These are phyloP conservation scores for Fragaria iinumae DNA, from an alignment of 306 rosid genomes.

Conservation along the genomic window DNA sequence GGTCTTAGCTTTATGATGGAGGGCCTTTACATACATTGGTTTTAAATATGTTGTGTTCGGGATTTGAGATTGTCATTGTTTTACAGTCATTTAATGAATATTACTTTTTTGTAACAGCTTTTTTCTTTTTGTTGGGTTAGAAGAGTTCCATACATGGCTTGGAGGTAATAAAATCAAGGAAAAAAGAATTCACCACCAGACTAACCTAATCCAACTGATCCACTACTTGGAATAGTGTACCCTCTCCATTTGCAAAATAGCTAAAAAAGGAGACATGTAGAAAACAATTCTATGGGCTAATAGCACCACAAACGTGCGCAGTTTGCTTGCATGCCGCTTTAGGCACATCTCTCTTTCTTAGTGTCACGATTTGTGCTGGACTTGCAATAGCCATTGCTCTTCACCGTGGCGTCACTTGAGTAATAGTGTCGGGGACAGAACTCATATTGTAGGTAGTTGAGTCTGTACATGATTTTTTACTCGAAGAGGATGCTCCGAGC, in stretches of 20 bases:
- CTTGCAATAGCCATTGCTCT: slow-evolving; percentile 3
- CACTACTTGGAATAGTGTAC: neutral
- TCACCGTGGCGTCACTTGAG: slow-evolving; percentile 66
- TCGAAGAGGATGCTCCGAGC: slow-evolving; percentile 42
- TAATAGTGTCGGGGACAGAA: slow-evolving; percentile 39
- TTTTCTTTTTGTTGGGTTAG: neutral
- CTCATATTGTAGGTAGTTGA: slow-evolving; percentile 41
- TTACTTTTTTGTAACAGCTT: neutral
- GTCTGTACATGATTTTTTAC: slow-evolving; percentile 23
- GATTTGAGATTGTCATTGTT: slow-evolving; percentile 16
- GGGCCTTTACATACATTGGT: slow-evolving; percentile 31
- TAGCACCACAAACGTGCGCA: neutral
- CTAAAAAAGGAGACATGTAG: neutral
- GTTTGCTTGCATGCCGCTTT: too few relatives aligned
- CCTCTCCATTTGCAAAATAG: slow-evolving; percentile 5
- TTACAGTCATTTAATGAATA: slow-evolving; percentile 16
- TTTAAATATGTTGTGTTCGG: slow-evolving; percentile 27
- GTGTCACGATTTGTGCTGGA: neutral
- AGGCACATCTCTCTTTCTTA: too few relatives aligned
- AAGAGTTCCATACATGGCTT: neutral
- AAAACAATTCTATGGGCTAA: neutral
- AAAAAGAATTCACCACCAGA: neutral
- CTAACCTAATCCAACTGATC: neutral
- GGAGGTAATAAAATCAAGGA: neutral
- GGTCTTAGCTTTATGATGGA: slow-evolving; percentile 33